Base-by-base conservation (phyloP, 345 rosid genomes). In the Syzygium aqueum region DNA sequence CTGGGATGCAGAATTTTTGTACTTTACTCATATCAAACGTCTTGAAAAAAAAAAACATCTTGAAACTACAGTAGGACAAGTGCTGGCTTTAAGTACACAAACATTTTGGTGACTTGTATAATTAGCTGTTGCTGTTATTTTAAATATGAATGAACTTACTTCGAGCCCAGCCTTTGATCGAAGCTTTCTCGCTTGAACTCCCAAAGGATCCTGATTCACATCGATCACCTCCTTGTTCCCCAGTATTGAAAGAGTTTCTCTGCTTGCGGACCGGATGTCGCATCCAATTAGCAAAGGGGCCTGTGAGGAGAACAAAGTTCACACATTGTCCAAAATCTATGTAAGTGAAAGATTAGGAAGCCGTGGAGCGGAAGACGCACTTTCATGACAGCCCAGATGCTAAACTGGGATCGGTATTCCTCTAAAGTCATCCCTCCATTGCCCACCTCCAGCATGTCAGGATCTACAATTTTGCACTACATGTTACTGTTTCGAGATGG, bases 401-500 rank as follows among this genome's bases (percentile, higher is more conserved):
- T 94, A 57, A 93, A 93, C 87, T 92, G 93, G 51, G 93, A 93
- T 73, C 85, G 85, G 85, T 92, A 92, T 86, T 94, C 95, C 50
- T 91, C 93, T 11, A 91, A 77, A 85, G 83, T 93, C 95, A 94
- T 93, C 85, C 95, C 93, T 83, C 96, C 95, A 86, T 94, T 94
- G 28, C 94, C 95, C 53, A 94, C 94, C 92, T 94, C 95, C 77
- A 92, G 89, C 94, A 93, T 94, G 90, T 93, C 95, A 14, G 96
- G 92, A 90, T 93, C 95, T 94, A 30, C 49, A 43, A 77, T 51
- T 33, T 73, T 73, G 25, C 1, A 25, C 28, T 56, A 43, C 30
- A 57, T 14, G 86, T 85, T 52, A 85, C 56, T 51, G 57, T 84
- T 51, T 17, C 40, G 14, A 25, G 56, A 51, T 50, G 53, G 40